Percentiles rank a stretch among this genome's conserved stretches.
These are phyloP conservation scores for Mycena galopus DNA, from an alignment of 768 basidiomycete genomes.

Conservation along the genomic window DNA sequence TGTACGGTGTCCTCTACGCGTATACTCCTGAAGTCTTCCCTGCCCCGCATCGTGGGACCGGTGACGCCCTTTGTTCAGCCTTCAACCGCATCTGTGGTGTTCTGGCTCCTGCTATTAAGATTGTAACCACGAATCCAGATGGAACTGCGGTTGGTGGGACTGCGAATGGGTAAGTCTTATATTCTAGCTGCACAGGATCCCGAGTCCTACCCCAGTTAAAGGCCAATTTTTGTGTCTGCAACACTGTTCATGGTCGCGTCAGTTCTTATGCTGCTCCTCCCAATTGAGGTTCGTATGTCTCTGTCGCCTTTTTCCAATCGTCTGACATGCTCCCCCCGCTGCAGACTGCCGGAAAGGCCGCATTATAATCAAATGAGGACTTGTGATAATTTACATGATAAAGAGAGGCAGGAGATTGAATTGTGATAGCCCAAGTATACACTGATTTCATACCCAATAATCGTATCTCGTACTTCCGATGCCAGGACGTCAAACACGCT, in stretches of 20 bases:
- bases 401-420: constrained; percentile 2
- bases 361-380: constrained; percentile 39
- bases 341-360: constrained; percentile 51
- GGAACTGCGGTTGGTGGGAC: constrained; percentile 46
- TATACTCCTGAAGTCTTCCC: constrained; percentile 75
- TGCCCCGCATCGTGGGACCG: constrained; percentile 67
- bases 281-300: constrained; percentile 58
- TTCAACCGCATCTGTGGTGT: constrained; percentile 64
- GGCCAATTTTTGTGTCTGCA: constrained; percentile 64
- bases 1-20: constrained; percentile 68
- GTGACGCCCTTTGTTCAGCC: constrained; percentile 62
- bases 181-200: background rate
- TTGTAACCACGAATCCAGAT: constrained; percentile 52
- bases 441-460: background rate
- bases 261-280: constrained; percentile 55
- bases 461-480: constrained; percentile 21
- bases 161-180: constrained; percentile 52
- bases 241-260: constrained; percentile 59
- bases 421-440: background rate
- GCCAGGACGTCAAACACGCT: background rate
- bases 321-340: background rate
- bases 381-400: background rate
- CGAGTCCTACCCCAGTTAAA: constrained; percentile 29
- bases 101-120: constrained; percentile 64
- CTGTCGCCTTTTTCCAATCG: background rate